Percentiles rank a stretch among this genome's conserved stretches.
phyloP scores from a whole-genome alignment of 202 grass and related monocot genomes.

The Carex sylvatica region DNA sequence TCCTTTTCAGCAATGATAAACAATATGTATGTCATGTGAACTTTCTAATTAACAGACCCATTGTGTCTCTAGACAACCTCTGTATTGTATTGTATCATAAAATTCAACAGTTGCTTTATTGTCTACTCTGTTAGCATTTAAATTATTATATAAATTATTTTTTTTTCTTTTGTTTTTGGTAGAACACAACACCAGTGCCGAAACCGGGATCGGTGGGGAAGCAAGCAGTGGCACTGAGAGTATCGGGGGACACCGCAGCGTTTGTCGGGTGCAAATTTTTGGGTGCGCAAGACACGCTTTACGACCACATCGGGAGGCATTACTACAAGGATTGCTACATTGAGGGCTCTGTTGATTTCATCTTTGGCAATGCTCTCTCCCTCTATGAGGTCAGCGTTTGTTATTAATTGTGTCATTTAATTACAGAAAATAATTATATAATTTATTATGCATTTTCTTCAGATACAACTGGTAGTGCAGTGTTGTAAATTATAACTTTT shows the following conservation, averaged over 20 bases:
- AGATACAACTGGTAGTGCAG: not conserved
- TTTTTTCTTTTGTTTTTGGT: not conserved
- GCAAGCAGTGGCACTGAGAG: constrained; percentile 81
- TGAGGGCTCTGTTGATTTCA: constrained; percentile 90
- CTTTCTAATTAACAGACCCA: not conserved
- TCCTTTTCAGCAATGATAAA: not conserved
- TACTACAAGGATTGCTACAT: constrained; percentile 98
- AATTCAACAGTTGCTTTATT: not conserved
- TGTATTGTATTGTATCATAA: not conserved
- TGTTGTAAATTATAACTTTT: not conserved
- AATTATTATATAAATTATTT: not conserved
- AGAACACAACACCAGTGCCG: constrained; percentile 81
- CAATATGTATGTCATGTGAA: not conserved
- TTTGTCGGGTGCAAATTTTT: constrained; percentile 78
- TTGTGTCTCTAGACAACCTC: not conserved
- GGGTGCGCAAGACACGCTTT: constrained; percentile 92
- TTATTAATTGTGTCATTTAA: too few species aligned
- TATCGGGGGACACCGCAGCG: constrained; percentile 87
- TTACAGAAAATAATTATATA: not conserved
- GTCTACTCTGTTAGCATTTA: not conserved
- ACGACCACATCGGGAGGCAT: constrained; percentile 74
- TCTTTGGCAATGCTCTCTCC: constrained; percentile 88
- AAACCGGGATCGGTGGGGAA: constrained; percentile 61
- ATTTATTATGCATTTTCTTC: not conserved
- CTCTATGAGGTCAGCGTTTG: constrained; percentile 54